Base-by-base conservation (phyloP, 2,329 filamentous ascomycete species). In the Ramichloridium luteum region DNA sequence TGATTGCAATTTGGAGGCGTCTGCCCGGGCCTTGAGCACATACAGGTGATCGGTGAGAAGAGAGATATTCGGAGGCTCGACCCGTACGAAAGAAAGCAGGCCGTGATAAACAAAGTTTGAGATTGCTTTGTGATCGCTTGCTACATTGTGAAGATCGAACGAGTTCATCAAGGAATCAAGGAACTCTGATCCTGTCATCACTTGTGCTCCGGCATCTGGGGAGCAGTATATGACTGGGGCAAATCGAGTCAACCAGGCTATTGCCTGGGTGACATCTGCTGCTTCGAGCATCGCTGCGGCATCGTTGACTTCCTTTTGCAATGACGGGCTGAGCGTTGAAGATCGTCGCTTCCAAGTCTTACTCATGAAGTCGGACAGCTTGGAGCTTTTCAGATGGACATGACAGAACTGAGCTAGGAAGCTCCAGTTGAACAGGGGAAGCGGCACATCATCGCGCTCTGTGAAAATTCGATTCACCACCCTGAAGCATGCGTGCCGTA, bases 181-280 rank as follows among this genome's bases (percentile, higher is more conserved):
- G 45, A 90, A 88, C 56, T 94, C 88, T 30, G 80, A 85, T 1
- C 88, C 88, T 0, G 80, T 80, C 45, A 93, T 70, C 46, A 93
- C 77, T 44, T 81, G 64, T 5, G 61, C 55, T 16, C 67, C 70
- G 27, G 59, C 59, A 14, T 65, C 61, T 0, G 72, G 62, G 4
- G 76, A 82, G 5, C 62, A 64, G 43, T 73, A 67, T 4, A 84
- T 58, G 3, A 86, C 58, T 30, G 73, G 65, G 36, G 74, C 80
- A n/a, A 83, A 50, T 6, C 61, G 60, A 28, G 64, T 64, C 17
- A 85, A 59, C 9, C 13, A 37, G 15, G 29, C 26, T n/a, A 30
- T 25, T 12, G 26, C 34, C 25, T 31, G 26, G 2, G 35, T 27
- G 3, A 44, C 13, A 4, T 61, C 61, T 1, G 55, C 52, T 1